Conservation (phyloP, 768 basidiomycete species). For the Suillus placidus region DNA sequence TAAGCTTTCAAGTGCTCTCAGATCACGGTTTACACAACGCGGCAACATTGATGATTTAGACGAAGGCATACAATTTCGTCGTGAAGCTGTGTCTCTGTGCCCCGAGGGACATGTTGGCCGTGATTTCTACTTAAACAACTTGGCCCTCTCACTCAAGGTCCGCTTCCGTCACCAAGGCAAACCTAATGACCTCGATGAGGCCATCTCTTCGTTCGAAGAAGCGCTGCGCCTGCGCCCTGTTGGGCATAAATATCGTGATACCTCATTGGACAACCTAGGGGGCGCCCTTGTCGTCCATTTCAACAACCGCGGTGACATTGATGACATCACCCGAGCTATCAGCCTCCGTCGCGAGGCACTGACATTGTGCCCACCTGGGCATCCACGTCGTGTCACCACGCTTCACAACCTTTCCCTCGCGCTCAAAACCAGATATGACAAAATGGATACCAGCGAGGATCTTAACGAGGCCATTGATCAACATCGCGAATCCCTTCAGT, state of each 20-base stretch:
- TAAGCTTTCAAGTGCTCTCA: neutral
- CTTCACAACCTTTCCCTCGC: conserved; percentile 21
- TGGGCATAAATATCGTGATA: neutral
- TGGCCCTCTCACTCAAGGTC: conserved; percentile 14
- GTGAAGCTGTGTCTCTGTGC: conserved; percentile 14
- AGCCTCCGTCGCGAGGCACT: conserved; percentile 8
- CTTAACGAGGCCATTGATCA: conserved; percentile 20
- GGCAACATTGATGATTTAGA: conserved; percentile 13
- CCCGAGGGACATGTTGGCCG: conserved; percentile 14
- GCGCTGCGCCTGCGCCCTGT: neutral
- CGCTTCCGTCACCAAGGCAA: conserved; percentile 16
- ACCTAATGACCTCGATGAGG: neutral
- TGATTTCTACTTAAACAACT: conserved; percentile 5
- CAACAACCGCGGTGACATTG: conserved; percentile 9
- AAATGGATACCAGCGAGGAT: conserved; percentile 15
- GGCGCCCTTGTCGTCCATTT: conserved; percentile 20
- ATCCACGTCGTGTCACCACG: conserved; percentile 7
- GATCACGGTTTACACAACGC: conserved; percentile 6
- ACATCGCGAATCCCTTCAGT: conserved; percentile 16
- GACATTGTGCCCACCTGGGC: conserved; percentile 5
- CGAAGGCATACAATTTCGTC: conserved; percentile 6
- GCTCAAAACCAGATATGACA: conserved; percentile 14
- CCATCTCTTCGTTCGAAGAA: neutral
- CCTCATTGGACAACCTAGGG: conserved; percentile 21
- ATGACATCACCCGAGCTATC: conserved; percentile 19